phyloP scores from a whole-genome alignment of 805 yeast species.

The Cyberlindnera xylosilytica region DNA sequence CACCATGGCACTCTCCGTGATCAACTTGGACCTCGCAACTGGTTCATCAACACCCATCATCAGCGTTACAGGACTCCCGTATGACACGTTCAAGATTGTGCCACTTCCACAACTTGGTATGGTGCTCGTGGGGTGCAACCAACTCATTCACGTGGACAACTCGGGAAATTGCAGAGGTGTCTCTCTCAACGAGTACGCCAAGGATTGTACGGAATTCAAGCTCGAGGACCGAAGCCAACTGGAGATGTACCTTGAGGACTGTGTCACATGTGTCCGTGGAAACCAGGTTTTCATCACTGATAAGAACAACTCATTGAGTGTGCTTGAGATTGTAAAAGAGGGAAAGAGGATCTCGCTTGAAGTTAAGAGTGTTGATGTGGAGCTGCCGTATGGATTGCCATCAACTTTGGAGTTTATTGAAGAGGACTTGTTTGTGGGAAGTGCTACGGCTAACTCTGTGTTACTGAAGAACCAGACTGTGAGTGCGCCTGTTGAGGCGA shows the following conservation, averaged over 20 bases:
- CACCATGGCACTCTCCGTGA: slow-evolving; percentile 54
- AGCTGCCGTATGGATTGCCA: slow-evolving; percentile 17
- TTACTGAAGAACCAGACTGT: slow-evolving; percentile 31
- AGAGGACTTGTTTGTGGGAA: slow-evolving; percentile 54
- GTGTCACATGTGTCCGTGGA: slow-evolving; percentile 36
- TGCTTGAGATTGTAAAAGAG: slow-evolving; percentile 33
- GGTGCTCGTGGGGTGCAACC: slow-evolving; percentile 69
- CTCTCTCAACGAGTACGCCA: slow-evolving; percentile 56
- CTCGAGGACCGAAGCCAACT: slow-evolving; percentile 47
- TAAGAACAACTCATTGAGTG: slow-evolving; percentile 28
- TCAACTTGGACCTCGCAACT: slow-evolving; percentile 60
- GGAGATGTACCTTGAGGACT: slow-evolving; percentile 53
- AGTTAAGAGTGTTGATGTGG: slow-evolving; percentile 1
- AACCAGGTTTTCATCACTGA: slow-evolving; percentile 37
- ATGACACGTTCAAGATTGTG: slow-evolving; percentile 61
- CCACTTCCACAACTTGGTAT: slow-evolving; percentile 76
- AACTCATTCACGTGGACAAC: slow-evolving; percentile 73
- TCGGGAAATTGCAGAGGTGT: slow-evolving; percentile 65
- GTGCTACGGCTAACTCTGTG: slow-evolving; percentile 55
- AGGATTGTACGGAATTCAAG: slow-evolving; percentile 37
- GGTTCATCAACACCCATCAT: slow-evolving; percentile 61
- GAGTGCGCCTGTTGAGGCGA: background rate
- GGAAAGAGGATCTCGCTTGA: slow-evolving; percentile 31
- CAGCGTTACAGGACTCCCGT: slow-evolving; percentile 64
- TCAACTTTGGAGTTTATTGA: slow-evolving; percentile 39